Evolutionary conservation across 1,284 basidiomycete genomes (phyloP).

Genomic region (Psilocybe mexicana): DNA sequence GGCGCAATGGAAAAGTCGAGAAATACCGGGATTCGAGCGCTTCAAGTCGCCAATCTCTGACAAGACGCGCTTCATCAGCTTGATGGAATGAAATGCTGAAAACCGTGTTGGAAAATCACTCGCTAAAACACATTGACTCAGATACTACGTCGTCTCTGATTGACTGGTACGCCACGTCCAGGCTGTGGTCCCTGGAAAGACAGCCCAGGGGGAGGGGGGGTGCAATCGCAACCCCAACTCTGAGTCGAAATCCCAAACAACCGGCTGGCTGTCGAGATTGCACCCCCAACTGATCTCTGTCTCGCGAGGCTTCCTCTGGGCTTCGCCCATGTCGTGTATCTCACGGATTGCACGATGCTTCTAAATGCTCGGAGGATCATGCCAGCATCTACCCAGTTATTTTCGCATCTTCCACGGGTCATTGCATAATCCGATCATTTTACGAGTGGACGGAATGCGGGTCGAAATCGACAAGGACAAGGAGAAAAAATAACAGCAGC

Average conservation of each 20-base stretch:
- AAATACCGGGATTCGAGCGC: not conserved
- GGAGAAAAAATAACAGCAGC: not conserved
- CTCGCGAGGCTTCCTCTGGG: constrained; percentile 7
- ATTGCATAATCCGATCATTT: constrained; percentile 28
- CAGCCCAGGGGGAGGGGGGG: too few species aligned
- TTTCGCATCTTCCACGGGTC: constrained; percentile 18
- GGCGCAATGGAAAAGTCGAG: not conserved
- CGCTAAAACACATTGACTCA: not conserved
- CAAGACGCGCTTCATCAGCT: not conserved
- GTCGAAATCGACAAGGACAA: not conserved
- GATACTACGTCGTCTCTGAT: not conserved
- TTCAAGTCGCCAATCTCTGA: not conserved
- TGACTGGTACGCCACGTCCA: constrained; percentile 5
- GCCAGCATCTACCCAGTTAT: constrained; percentile 9
- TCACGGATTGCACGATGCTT: constrained; percentile 25
- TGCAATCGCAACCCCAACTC: too few species aligned
- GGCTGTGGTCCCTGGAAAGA: not conserved
- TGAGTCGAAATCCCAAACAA: too few species aligned
- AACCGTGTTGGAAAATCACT: not conserved
- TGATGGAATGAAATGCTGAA: not conserved
- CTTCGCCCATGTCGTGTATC: constrained; percentile 3
- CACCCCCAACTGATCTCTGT: too few species aligned
- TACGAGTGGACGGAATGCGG: constrained; percentile 27
- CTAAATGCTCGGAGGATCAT: constrained; percentile 20
- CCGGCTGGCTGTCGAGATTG: too few species aligned